phyloP scores from a whole-genome alignment of 2,329 filamentous ascomycete genomes.

The Stagonosporopsis vannaccii region DNA sequence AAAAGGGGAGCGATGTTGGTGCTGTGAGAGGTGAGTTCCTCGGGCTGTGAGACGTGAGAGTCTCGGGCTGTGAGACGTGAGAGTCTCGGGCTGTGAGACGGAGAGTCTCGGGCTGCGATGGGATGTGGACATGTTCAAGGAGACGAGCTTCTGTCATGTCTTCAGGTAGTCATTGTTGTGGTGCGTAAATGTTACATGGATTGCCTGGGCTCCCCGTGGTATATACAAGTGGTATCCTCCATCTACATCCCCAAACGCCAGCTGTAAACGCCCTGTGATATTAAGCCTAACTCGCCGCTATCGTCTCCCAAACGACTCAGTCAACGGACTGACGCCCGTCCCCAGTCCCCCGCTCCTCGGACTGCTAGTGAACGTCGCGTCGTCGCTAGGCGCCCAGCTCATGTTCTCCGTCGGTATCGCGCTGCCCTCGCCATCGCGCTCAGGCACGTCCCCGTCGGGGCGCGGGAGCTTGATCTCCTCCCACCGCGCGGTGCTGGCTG shows the following conservation, averaged over 20 bases:
- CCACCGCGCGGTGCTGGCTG: conserved; percentile 30
- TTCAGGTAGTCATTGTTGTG: too few relatives aligned
- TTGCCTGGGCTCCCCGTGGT: background rate
- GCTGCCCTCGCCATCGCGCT: conserved; percentile 30
- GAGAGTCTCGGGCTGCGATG: too few relatives aligned
- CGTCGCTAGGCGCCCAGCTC: conserved; percentile 35
- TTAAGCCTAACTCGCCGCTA: background rate
- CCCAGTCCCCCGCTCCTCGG: conserved; percentile 12
- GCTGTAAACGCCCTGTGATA: background rate
- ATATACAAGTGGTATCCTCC: conserved; percentile 1
- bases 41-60: too few relatives aligned
- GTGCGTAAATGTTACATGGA: background rate
- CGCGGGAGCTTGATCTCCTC: conserved; percentile 29
- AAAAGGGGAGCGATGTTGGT: too few relatives aligned
- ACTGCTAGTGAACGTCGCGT: conserved; percentile 21
- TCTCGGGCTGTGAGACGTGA: too few relatives aligned
- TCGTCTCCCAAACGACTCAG: conserved; percentile 16
- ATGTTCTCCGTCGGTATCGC: conserved; percentile 21
- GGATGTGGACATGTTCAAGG: too few relatives aligned
- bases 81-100: too few relatives aligned
- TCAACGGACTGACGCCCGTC: conserved; percentile 30
- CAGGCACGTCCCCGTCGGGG: conserved; percentile 16
- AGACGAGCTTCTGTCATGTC: too few relatives aligned
- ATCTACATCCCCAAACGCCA: background rate
- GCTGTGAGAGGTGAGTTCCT: too few relatives aligned